A percentile compares a stretch with the other conserved stretches of the same genome.
These are phyloP conservation scores for Xylaria sp. DNA, from an alignment of 2,329 filamentous ascomycete species.

Conservation along the genomic window DNA sequence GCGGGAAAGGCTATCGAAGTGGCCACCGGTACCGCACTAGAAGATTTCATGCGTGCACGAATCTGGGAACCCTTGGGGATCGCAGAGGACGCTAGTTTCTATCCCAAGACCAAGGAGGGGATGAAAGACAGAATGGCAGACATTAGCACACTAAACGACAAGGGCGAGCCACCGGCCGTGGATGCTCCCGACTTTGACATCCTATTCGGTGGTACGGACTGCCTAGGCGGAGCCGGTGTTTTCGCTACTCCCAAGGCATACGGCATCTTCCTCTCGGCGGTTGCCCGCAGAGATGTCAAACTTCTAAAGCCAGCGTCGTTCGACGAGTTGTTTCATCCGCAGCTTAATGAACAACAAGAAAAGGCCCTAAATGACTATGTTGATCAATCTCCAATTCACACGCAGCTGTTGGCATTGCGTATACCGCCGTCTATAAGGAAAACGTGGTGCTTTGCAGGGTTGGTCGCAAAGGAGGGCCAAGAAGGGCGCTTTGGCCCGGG, in stretches of 20 bases:
- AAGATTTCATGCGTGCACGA: conserved; percentile 42
- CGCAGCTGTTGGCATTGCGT: conserved; percentile 37
- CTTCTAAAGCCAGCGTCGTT: conserved; percentile 41
- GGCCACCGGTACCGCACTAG: conserved; percentile 32
- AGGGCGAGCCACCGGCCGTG: conserved; percentile 40
- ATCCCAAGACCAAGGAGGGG: conserved; percentile 37
- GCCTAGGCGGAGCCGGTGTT: conserved; percentile 43
- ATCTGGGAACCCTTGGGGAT: conserved; percentile 44
- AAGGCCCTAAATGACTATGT: conserved; percentile 44
- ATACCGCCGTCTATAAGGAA: conserved; percentile 41
- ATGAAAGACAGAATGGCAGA: conserved; percentile 43
- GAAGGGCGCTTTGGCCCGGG: conserved; percentile 41
- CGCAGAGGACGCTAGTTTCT: conserved; percentile 41
- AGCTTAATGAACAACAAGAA: conserved; percentile 44
- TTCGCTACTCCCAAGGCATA: conserved; percentile 40
- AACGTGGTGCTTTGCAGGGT: conserved; percentile 45
- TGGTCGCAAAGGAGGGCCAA: conserved; percentile 42
- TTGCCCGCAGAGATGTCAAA: conserved; percentile 42
- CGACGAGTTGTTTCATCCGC: conserved; percentile 45
- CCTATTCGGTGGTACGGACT: conserved; percentile 38
- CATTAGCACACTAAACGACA: conserved; percentile 39
- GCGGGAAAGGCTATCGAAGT: conserved; percentile 40
- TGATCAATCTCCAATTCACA: conserved; percentile 29
- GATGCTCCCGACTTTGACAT: conserved; percentile 39
- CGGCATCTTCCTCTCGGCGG: conserved; percentile 44